Evolutionary conservation across 192 early-diverging fungal species (phyloP), one percentile per base, ranked within the genome.

Genomic region (Entophlyctis helioformis): DNA sequence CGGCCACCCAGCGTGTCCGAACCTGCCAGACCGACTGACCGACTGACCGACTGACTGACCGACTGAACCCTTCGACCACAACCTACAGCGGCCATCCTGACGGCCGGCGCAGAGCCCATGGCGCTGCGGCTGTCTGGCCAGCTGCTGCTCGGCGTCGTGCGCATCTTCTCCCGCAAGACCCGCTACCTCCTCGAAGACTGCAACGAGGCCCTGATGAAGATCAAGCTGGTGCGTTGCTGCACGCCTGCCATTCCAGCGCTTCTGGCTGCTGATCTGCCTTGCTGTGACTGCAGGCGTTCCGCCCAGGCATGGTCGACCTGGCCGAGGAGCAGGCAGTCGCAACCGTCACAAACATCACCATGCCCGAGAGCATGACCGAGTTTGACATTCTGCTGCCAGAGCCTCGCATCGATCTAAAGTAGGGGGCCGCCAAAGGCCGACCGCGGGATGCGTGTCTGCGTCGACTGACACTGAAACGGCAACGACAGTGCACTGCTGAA

Each of bases 171-270:
- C 3, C 76, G 91, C 25, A 99, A 99, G 63, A 83, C 96, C 1
- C 82, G 80, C 35, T 99, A 99, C 53, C 66, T 99, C 34, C 70
- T 99, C 3, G 93, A 99, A 51, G 96, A 99, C 59, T 97, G 94
- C 56, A 87, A 85, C 56, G 94, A 96, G 40, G 93, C 96, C 0
- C 65, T 97, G 19, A 63, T 91, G 25, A 87, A 91, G 42, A 90
- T 99, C 50, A 96, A 97, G 53, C 72, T 94, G 78, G 87, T 91
- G 42, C 60, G 72, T 44, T 33, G 12, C 36, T 19, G 56, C 1
- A 60, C 64, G 19, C n/a, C n/a, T n/a, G n/a, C n/a, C n/a, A n/a
- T n/a, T n/a, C n/a, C n/a, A n/a, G 29, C 29, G 29, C 29, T 43
- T 25, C 5, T 24, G 22, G 29, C 40, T 33, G 2, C 50, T 24